Base-by-base conservation (phyloP, 345 rosid genomes). In the Bruguiera sexangula region DNA sequence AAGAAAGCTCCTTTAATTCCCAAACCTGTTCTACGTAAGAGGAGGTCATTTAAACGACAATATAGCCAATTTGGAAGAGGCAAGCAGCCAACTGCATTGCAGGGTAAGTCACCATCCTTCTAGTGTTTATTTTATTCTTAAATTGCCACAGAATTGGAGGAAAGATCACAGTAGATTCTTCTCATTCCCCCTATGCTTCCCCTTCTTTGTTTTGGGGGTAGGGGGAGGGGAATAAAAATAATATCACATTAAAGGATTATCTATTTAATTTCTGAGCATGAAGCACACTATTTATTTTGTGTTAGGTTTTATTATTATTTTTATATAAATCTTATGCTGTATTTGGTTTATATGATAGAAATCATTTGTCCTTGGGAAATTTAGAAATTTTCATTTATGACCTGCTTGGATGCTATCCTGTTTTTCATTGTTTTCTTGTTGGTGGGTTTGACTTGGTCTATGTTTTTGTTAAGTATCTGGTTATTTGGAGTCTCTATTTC, bases 41-140 rank as follows among this genome's bases (percentile, higher is more conserved):
- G 81, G 81, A 86, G 97, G 75, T 85, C 97, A 15, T 82, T 87
- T 76, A 95, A 87, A 72, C 85, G 96, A 65, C 96, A 87, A 68
- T 78, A 78, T 50, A 85, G 89, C 73, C 87, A 81, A 65, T 75
- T 63, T 67, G 96, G 96, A 72, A 88, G 96, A 75, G 87, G 86
- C 85, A 95, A 87, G 78, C 89, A 82, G 68, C 83, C 77, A 15
- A 70, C 66, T 67, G 58, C 83, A 24, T 70, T 89, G 79, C 85
- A 80, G 72, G 89, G 98, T 92, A 73, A 56, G 75, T 15, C 0
- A 18, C 16, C 19, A 65, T 78, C 55, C 64, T 37, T 54, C 6
- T 6, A 6, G 1, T 64, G 24, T 16, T 64, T 30, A 43, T 6
- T 43, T 6, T 18, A 31, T 19, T 62, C 26, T 48, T 24, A 48